phyloP scores from a whole-genome alignment of 1,139 yeast genomes.

The Candida dubliniensis region DNA sequence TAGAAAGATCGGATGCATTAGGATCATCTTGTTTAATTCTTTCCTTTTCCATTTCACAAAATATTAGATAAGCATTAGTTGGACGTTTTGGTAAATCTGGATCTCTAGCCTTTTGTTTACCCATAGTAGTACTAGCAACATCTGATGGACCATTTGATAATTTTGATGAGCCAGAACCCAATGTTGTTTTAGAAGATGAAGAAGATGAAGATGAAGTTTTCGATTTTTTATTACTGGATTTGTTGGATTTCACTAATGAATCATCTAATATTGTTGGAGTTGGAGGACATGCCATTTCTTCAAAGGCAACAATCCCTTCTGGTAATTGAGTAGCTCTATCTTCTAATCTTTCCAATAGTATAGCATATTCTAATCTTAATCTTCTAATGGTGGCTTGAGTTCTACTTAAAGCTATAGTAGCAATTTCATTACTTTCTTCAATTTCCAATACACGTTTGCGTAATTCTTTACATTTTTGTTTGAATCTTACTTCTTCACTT shows the following conservation, averaged over 20 bases:
- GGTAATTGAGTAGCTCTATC: slow-evolving; percentile 44
- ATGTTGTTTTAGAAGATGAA: too few species aligned
- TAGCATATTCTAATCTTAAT: slow-evolving; percentile 76
- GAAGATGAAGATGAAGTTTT: slow-evolving; percentile 4
- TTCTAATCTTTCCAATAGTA: slow-evolving; percentile 79
- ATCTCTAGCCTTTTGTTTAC: slow-evolving; percentile 51
- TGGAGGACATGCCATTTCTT: slow-evolving; percentile 47
- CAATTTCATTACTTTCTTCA: slow-evolving; percentile 76
- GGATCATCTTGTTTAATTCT: slow-evolving; percentile 56
- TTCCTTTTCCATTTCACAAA: slow-evolving; percentile 85
- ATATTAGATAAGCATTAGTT: slow-evolving; percentile 82
- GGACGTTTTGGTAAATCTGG: slow-evolving; percentile 88
- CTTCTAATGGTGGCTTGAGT: slow-evolving; percentile 78
- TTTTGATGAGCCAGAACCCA: slow-evolving; percentile 3
- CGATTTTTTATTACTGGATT: slow-evolving; percentile 22
- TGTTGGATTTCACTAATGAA: slow-evolving; percentile 20
- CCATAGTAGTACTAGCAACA: slow-evolving; percentile 5
- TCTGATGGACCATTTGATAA: slow-evolving; percentile 9
- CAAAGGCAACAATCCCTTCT: slow-evolving; percentile 30
- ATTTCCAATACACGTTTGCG: slow-evolving; percentile 71
- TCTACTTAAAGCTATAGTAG: slow-evolving; percentile 76
- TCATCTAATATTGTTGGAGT: slow-evolving; percentile 39
- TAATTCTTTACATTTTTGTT: slow-evolving; percentile 69
- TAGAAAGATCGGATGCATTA: slow-evolving; percentile 65
- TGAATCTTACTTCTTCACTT: slow-evolving; percentile 47